Evolutionary conservation across 2,329 filamentous ascomycete species (phyloP), one percentile per base, ranked within the genome.

Genomic region (Xylariaceae sp.): DNA sequence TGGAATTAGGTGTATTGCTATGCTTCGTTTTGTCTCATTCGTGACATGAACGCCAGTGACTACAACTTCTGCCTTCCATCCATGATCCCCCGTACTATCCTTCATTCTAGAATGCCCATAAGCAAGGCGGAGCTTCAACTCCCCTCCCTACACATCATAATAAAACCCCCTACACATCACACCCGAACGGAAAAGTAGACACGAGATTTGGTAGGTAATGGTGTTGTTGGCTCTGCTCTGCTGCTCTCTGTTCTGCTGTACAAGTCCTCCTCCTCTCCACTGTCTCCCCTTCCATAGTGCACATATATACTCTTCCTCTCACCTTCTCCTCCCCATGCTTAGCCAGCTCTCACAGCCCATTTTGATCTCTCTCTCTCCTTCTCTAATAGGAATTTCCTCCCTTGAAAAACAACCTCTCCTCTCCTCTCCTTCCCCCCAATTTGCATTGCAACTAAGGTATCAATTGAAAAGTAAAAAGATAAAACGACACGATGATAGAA

Each of bases 361-460:
- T 52, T 39, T 45, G 23, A 30, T 30, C 23, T 30, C 23, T 30
- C 23, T 30, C 23, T 30, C 23, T 51, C 45, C 55, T 60, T 49
- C 56, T 54, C 49, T 44, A 51, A 60, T 18, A 59, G 48, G 47
- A 57, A 51, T 18, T 30, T 30, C 23, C 23, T 30, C 23, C 23
- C 23, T 30, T 30, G 23, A 30, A 30, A 30, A 30, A 30, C 23
- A 30, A 5, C 23, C 23, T 30, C 23, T 30, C 23, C 23, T 30
- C 23, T 6, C 4, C 23, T 30, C 23, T 30, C 23, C 23, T 30
- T 30, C 23, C 44, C 13, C 55, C 51, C 23, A 54, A 52, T 34
- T 30, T 30, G 23, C 53, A 30, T 58, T 37, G 55, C 39, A 53
- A 30, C 35, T 45, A 59, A 47, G 58, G 58, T 58, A 62, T 58